Evolutionary conservation across 768 basidiomycete species (phyloP).

Genomic region (Naganishia antarctica): DNA sequence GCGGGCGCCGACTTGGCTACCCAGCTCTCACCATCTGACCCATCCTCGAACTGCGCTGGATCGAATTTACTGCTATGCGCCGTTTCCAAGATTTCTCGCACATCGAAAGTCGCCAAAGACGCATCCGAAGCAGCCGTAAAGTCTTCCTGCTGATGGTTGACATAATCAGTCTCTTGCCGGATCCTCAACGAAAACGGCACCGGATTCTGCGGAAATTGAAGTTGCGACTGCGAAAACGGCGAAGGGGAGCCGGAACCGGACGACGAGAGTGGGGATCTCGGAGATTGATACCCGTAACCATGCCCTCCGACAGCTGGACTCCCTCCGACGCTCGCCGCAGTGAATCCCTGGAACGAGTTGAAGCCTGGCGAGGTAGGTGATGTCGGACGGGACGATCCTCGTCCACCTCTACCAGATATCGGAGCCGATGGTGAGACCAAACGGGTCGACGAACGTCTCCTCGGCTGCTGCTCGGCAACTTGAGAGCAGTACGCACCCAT

Average conservation of each 20-base stretch:
- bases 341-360: neutral
- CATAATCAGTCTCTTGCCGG: no score
- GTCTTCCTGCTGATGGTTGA: no score
- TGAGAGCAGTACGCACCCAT: no score
- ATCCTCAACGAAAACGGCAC: constrained; percentile 15
- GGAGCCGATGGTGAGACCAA: neutral
- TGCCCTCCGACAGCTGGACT: neutral
- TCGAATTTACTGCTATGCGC: neutral
- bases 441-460: constrained; percentile 6
- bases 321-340: no score
- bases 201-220: neutral
- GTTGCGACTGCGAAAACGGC: neutral
- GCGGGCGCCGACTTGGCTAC: neutral
- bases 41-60: constrained; percentile 16
- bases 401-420: no score
- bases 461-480: neutral
- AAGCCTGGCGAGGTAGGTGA: constrained; percentile 12
- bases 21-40: neutral
- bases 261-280: neutral
- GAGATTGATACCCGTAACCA: neutral
- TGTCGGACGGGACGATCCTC: neutral
- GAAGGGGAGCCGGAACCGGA: neutral
- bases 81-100: neutral
- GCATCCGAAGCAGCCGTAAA: no score
- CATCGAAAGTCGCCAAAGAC: neutral